A percentile compares a stretch with the other conserved stretches of the same genome.
Conservation (phyloP, 228 moss, liverwort and hornwort species). For the Sphagnum magellanicum region DNA sequence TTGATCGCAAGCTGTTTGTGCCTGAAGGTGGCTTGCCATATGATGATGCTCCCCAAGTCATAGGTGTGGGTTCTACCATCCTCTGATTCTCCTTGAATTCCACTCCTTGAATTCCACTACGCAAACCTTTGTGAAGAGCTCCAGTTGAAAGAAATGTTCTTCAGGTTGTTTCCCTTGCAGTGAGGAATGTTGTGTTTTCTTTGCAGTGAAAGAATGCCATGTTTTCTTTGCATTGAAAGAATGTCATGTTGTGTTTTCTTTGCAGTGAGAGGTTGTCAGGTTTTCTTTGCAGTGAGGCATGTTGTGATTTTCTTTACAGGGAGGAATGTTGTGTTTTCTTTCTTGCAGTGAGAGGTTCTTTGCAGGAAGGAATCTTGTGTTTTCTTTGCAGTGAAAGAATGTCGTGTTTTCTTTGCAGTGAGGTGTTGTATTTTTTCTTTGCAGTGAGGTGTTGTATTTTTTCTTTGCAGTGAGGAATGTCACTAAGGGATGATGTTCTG, state of each 20-base stretch:
- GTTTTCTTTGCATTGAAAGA: background rate
- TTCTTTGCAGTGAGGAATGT: too few species aligned
- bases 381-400: background rate
- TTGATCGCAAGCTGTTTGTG: slow-evolving; percentile 50
- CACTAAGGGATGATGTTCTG: background rate
- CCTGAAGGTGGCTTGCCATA: slow-evolving; percentile 36
- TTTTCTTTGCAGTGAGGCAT: background rate
- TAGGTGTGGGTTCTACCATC: slow-evolving; percentile 19
- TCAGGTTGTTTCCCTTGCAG: background rate
- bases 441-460: background rate
- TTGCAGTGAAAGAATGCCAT: background rate
- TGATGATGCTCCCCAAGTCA: slow-evolving; percentile 48
- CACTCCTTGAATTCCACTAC: background rate
- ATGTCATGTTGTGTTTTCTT: background rate
- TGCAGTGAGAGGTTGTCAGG: background rate
- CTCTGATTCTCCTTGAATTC: background rate
- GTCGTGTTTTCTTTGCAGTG: background rate
- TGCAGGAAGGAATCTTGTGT: background rate
- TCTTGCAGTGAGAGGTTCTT: background rate
- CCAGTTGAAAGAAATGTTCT: background rate
- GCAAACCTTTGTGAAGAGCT: background rate
- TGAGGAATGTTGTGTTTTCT: background rate
- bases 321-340: background rate
- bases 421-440: background rate
- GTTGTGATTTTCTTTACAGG: background rate